Percentiles rank a stretch among this genome's conserved stretches.
Conservation (phyloP, 1,139 yeast species). For the Spencermartinsiella ligniputridi region DNA sequence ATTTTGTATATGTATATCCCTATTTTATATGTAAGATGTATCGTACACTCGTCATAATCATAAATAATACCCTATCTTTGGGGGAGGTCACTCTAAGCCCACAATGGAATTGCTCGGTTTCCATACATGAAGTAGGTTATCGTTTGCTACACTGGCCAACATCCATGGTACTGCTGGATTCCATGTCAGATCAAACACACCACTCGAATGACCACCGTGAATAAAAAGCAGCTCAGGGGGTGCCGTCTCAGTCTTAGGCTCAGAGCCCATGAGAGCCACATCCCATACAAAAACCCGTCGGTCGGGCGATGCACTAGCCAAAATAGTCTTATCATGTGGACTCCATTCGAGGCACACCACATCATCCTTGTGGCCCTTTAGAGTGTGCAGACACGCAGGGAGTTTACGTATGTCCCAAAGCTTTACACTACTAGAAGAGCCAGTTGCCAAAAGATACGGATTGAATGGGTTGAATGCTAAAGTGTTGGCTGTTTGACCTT, state of each 20-base stretch:
- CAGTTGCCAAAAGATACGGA: constrained; percentile 59
- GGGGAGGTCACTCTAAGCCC: constrained; percentile 16
- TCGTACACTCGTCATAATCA: not conserved
- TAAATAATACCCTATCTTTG: no score
- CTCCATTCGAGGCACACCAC: constrained; percentile 77
- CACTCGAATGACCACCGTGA: constrained; percentile 88
- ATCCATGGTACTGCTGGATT: constrained; percentile 71
- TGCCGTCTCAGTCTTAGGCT: constrained; percentile 27
- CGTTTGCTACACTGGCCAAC: constrained; percentile 81
- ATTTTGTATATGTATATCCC: not conserved
- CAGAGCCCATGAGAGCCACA: constrained; percentile 39
- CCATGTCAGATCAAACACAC: constrained; percentile 88
- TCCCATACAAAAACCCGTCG: constrained; percentile 71
- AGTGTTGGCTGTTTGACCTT: constrained; percentile 49
- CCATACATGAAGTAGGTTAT: constrained; percentile 87
- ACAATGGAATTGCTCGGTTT: constrained; percentile 43
- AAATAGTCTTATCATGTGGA: constrained; percentile 50
- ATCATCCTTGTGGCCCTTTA: constrained; percentile 51
- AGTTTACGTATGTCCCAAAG: constrained; percentile 66
- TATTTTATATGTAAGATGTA: not conserved
- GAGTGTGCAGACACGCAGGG: constrained; percentile 25
- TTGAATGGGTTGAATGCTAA: constrained; percentile 59
- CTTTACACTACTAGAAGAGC: constrained; percentile 60
- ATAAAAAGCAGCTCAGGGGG: constrained; percentile 50
- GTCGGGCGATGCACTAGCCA: constrained; percentile 75